Percentiles rank a stretch among this genome's conserved stretches.
phyloP scores from a whole-genome alignment of 768 basidiomycete species.

The Myochromella boudieri region DNA sequence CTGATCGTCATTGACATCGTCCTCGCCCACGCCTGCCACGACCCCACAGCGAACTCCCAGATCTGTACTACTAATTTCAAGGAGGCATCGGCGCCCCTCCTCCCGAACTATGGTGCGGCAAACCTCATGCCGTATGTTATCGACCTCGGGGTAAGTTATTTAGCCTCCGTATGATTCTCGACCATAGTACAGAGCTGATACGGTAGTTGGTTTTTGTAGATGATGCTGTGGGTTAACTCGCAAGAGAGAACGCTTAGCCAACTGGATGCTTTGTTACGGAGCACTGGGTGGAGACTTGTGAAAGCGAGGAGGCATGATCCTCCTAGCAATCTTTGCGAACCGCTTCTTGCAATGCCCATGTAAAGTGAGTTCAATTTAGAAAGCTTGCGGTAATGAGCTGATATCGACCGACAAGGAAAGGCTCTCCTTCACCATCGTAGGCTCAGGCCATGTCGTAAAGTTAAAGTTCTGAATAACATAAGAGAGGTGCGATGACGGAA shows the following conservation, averaged over 20 bases:
- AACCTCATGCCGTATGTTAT: conserved; percentile 8
- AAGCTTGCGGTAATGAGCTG: no score
- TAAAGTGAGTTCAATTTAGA: no score
- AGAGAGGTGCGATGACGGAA: no score
- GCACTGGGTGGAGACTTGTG: conserved; percentile 7
- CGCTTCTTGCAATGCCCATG: conserved; percentile 1
- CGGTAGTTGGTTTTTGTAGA: not conserved
- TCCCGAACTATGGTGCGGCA: conserved; percentile 10
- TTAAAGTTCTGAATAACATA: no score
- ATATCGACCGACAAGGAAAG: no score
- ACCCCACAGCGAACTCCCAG: not conserved
- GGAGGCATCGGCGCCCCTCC: conserved; percentile 7
- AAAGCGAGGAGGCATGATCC: conserved; percentile 1
- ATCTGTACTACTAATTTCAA: not conserved
- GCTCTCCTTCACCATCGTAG: no score
- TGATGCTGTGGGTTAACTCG: conserved; percentile 11
- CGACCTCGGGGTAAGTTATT: conserved; percentile 5
- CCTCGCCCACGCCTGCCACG: not conserved
- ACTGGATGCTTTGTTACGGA: conserved; percentile 3
- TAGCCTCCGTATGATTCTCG: not conserved
- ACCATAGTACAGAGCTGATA: not conserved
- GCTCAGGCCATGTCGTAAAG: no score
- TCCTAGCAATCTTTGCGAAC: conserved; percentile 7
- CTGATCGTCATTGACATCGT: not conserved
- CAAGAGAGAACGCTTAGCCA: conserved; percentile 6